These are phyloP conservation scores for Mycena polygramma DNA, from an alignment of 768 basidiomycete genomes.

Conservation along the genomic window DNA sequence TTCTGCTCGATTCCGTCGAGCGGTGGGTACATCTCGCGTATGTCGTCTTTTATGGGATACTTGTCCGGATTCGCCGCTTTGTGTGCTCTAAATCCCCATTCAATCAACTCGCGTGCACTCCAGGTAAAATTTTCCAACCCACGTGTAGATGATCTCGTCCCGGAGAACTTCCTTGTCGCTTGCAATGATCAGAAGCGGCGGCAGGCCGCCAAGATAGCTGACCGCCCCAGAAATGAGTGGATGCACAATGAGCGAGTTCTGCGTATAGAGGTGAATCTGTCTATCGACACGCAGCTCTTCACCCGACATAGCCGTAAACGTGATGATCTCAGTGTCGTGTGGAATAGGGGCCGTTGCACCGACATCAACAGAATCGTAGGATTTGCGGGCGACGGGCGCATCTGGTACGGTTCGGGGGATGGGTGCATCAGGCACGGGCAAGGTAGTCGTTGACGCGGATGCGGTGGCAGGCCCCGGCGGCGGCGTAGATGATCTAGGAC, in stretches of 20 bases:
- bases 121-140: constrained; percentile 42
- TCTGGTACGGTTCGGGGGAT: neutral
- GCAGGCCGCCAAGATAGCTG: constrained; percentile 90
- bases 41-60: constrained; percentile 64
- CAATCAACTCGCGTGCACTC: neutral
- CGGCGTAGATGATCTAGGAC: constrained; percentile 39
- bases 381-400: neutral
- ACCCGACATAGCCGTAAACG: constrained; percentile 60
- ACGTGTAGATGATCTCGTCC: constrained; percentile 93
- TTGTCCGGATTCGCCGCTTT: constrained; percentile 88
- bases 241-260: constrained; percentile 81
- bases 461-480: constrained; percentile 34
- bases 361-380: constrained; percentile 52
- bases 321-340: constrained; percentile 58
- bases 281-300: constrained; percentile 67
- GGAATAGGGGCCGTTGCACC: constrained; percentile 64
- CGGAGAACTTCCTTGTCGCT: constrained; percentile 93
- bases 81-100: constrained; percentile 73
- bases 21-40: constrained; percentile 67
- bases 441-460: constrained; percentile 8
- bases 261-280: constrained; percentile 90
- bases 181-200: constrained; percentile 86
- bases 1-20: constrained; percentile 67
- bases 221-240: constrained; percentile 87
- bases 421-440: constrained; percentile 38